Conservation (phyloP, 805 yeast species). For the Starmerella stigmatis region DNA sequence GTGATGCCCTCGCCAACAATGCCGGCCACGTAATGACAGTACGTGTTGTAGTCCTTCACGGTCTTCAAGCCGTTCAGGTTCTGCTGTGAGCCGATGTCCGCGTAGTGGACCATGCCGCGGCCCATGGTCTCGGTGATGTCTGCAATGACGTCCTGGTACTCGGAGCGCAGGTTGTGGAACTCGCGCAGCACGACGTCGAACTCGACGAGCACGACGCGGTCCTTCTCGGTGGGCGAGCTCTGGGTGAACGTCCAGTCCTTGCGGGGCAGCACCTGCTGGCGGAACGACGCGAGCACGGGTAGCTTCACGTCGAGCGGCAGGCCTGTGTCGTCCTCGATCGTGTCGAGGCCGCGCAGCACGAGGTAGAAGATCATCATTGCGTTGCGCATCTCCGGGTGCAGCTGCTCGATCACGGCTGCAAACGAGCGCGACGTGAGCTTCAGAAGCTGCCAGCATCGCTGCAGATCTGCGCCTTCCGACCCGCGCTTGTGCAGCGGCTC, state of each 20-base stretch:
- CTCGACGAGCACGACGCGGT: constrained; percentile 68
- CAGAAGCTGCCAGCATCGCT: constrained; percentile 59
- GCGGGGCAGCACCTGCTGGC: constrained; percentile 45
- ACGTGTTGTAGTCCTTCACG: constrained; percentile 69
- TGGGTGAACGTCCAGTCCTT: constrained; percentile 77
- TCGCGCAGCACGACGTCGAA: constrained; percentile 61
- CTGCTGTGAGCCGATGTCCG: constrained; percentile 43
- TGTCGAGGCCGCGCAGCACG: constrained; percentile 81
- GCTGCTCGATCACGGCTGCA: constrained; percentile 83
- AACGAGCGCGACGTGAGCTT: constrained; percentile 75
- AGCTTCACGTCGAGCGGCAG: constrained; percentile 60
- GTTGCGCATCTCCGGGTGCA: constrained; percentile 78
- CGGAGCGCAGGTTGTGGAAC: constrained; percentile 60
- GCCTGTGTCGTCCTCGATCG: constrained; percentile 93
- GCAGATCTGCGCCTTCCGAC: constrained; percentile 31
- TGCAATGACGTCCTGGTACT: constrained; percentile 65
- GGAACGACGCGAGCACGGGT: constrained; percentile 59
- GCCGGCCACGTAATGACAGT: constrained; percentile 97
- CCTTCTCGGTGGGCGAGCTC: constrained; percentile 61
- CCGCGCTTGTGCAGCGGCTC: constrained; percentile 12
- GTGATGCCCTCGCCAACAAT: constrained; percentile 95
- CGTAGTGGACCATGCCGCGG: constrained; percentile 94
- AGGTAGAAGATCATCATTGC: constrained; percentile 74
- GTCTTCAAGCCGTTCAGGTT: constrained; percentile 72
- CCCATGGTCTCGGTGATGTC: constrained; percentile 85